These are phyloP conservation scores for Rhodotorula sp. DNA, from an alignment of 1,284 basidiomycete species.

Conservation along the genomic window DNA sequence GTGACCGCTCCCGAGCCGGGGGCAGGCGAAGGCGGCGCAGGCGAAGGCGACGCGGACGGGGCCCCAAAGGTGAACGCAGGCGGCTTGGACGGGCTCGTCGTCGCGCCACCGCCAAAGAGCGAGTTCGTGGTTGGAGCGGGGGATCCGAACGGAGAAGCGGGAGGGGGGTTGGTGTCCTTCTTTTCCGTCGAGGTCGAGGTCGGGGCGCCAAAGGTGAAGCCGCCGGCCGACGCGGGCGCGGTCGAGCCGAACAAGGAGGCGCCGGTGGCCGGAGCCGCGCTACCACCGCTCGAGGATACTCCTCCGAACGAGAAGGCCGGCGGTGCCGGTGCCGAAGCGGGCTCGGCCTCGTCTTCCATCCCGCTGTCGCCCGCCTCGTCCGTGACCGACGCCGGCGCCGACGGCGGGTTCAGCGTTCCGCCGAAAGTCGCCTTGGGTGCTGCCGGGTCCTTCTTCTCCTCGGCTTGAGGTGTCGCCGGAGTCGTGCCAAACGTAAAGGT, in stretches of 20 bases:
- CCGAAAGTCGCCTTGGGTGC: not conserved
- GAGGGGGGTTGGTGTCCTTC: slow-evolving; percentile 6
- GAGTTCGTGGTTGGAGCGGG: not conserved
- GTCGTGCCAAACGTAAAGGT: slow-evolving; percentile 28
- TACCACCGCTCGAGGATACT: not conserved
- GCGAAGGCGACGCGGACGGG: slow-evolving; percentile 15
- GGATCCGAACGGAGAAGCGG: slow-evolving; percentile 17
- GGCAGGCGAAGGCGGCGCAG: slow-evolving; percentile 21
- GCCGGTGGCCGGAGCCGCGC: not conserved
- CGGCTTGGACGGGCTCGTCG: slow-evolving; percentile 7
- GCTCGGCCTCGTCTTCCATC: slow-evolving; percentile 39
- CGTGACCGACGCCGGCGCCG: slow-evolving; percentile 5
- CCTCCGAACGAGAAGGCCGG: slow-evolving; percentile 22
- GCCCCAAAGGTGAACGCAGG: slow-evolving; percentile 21
- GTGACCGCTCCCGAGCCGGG: not conserved
- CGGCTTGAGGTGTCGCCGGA: slow-evolving; percentile 25
- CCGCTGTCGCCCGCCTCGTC: slow-evolving; percentile 34
- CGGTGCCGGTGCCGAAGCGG: slow-evolving; percentile 5
- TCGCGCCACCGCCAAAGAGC: slow-evolving; percentile 16
- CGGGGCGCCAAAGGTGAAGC: slow-evolving; percentile 20
- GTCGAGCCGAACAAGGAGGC: not conserved
- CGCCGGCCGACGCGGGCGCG: not conserved
- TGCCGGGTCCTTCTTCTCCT: slow-evolving; percentile 21
- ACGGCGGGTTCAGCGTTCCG: not conserved
- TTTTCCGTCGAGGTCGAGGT: not conserved